phyloP scores from a whole-genome alignment of 1,284 basidiomycete species.

The Ceratobasidium papillatum region DNA sequence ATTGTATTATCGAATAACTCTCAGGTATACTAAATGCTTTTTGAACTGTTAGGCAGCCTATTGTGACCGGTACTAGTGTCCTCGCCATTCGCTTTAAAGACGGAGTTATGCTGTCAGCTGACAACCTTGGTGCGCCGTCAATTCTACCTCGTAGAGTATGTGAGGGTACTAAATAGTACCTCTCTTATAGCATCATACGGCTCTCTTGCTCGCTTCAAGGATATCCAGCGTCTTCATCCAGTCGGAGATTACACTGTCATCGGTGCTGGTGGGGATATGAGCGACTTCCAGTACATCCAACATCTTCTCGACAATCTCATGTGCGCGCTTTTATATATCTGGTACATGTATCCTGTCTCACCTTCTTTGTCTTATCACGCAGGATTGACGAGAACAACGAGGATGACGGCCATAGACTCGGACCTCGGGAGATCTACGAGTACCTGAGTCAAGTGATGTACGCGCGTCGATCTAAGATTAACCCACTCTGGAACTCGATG shows the following conservation, averaged over 20 bases:
- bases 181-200: constrained; percentile 87
- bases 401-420: constrained; percentile 85
- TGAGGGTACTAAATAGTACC: background rate
- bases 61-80: constrained; percentile 96
- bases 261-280: constrained; percentile 96
- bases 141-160: background rate
- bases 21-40: background rate
- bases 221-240: constrained; percentile 85
- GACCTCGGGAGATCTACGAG: constrained; percentile 92
- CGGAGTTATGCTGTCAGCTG: constrained; percentile 99
- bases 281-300: constrained; percentile 96
- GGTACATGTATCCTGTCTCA: too few relatives aligned
- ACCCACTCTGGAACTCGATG: constrained; percentile 96
- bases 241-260: constrained; percentile 88
- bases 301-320: constrained; percentile 75
- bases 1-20: background rate
- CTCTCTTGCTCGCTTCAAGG: constrained; percentile 96
- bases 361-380: background rate
- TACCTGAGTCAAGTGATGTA: constrained; percentile 95
- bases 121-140: constrained; percentile 76
- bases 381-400: constrained; percentile 80
- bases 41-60: constrained; percentile 74
- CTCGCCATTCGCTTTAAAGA: constrained; percentile 94
- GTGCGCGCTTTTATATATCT: too few relatives aligned
- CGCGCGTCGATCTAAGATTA: constrained; percentile 82